Evolutionary conservation across 2,329 filamentous ascomycete species (phyloP), one percentile per base, ranked within the genome.

Genomic region (Sporothrix mexicana): DNA sequence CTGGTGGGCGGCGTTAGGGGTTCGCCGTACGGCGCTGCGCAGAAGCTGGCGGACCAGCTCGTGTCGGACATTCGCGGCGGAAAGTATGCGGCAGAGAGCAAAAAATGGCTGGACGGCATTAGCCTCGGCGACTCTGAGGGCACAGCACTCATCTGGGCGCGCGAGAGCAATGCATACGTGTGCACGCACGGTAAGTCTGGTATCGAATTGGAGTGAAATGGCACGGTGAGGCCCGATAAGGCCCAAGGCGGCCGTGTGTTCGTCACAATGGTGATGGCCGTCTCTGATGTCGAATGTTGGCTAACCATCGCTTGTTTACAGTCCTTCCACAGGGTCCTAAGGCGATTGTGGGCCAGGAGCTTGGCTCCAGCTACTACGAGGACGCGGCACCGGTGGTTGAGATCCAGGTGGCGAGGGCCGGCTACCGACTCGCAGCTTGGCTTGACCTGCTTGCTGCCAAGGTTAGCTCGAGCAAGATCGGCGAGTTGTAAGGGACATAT

Each of bases 401-500:
- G 80, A 78, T 87, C 73, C 88, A 91, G 78, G 84, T 94, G 74
- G 91, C 91, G 8, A 88, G 87, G 75, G 92, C 89, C 3, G 92
- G 92, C 12, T 92, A 89, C 79, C 86, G 92, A 67, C 84, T 93
- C 79, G 91, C 88, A 1, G 86, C 86, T 23, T 93, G 89, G 89
- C 81, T 93, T 74, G 90, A 92, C 78, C 81, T 85, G 76, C 89
- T 92, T 77, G 88, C 84, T 9, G 80, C 84, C 59, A 78, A 80
- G 51, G 49, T 74, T 17, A 77, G 77, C 62, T 75, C 77, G 36
- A 73, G 77, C 72, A 43, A 76, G 72, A 61, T 67, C 6, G 73
- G 75, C 68, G 74, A 78, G 67, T 79, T 81, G 76, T 74, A 57
- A 55, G 3, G 51, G 51, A 36, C 36, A 15, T 12, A 20, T 36